Percentiles rank a stretch among this genome's conserved stretches.
phyloP scores from a whole-genome alignment of 495 filamentous ascomycete genomes.

The Chlorociboria aeruginascens region DNA sequence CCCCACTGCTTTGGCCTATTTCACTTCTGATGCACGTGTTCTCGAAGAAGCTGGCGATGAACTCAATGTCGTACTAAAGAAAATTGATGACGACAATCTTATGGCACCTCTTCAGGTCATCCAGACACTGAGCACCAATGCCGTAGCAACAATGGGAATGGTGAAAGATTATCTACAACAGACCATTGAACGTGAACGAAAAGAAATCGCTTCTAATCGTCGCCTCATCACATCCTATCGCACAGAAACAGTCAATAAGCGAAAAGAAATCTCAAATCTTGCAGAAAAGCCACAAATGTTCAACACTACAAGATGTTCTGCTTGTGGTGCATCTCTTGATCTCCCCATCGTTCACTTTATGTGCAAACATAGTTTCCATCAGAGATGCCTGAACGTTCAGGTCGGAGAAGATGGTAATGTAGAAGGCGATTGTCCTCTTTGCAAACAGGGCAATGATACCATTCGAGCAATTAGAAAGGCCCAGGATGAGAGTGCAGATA shows the following conservation, averaged over 20 bases:
- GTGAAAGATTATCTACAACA: constrained; percentile 84
- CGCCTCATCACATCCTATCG: constrained; percentile 76
- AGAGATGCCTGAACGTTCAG: constrained; percentile 51
- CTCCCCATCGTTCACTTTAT: constrained; percentile 89
- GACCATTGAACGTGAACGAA: constrained; percentile 77
- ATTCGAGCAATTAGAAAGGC: constrained; percentile 74
- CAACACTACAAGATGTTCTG: constrained; percentile 73
- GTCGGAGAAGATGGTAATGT: constrained; percentile 37
- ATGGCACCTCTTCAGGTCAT: constrained; percentile 97
- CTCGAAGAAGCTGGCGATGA: constrained; percentile 83
- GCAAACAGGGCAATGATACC: constrained; percentile 69
- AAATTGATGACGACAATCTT: constrained; percentile 79
- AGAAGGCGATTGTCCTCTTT: constrained; percentile 68
- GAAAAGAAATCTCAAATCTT: constrained; percentile 64
- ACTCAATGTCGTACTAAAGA: constrained; percentile 64
- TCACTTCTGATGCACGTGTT: constrained; percentile 71
- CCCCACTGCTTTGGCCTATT: constrained; percentile 83
- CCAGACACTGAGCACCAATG: constrained; percentile 74
- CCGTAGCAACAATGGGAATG: constrained; percentile 91
- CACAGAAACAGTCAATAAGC: constrained; percentile 68
- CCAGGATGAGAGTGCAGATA: constrained; percentile 76
- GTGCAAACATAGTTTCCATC: constrained; percentile 93
- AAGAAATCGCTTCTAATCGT: constrained; percentile 74
- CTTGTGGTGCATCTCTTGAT: constrained; percentile 64
- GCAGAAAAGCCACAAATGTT: constrained; percentile 75